Conservation (phyloP, 2,329 filamentous ascomycete genomes). For the Atkinsonella texensis region DNA sequence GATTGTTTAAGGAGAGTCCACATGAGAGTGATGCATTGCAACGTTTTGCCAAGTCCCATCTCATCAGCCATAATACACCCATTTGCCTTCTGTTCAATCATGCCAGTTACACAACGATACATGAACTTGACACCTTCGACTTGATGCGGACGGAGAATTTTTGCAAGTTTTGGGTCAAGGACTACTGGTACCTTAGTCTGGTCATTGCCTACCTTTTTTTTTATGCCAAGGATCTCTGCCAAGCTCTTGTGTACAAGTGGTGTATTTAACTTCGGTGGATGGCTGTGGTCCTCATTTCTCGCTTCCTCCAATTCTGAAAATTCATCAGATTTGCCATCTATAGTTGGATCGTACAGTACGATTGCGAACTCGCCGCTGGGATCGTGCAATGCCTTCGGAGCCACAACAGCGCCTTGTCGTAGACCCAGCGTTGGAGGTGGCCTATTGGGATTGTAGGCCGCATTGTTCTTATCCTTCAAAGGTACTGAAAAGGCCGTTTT, state of each 20-base stretch:
- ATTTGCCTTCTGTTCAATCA: conserved; percentile 86
- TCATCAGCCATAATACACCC: conserved; percentile 99
- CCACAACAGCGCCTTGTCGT: conserved; percentile 69
- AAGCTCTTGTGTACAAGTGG: conserved; percentile 89
- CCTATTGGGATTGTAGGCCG: conserved; percentile 63
- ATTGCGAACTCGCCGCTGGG: conserved; percentile 94
- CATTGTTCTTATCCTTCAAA: conserved; percentile 65
- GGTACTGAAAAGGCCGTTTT: conserved; percentile 73
- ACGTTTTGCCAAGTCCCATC: conserved; percentile 94
- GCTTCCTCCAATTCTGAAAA: conserved; percentile 23
- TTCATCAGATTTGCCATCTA: conserved; percentile 66
- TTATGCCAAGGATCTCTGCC: conserved; percentile 87
- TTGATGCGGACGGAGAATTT: conserved; percentile 90
- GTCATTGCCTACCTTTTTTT: conserved; percentile 72
- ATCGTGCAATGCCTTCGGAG: conserved; percentile 84
- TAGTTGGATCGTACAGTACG: conserved; percentile 86
- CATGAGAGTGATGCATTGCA: conserved; percentile 93
- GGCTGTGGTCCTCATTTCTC: conserved; percentile 13
- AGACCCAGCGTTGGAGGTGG: conserved; percentile 82
- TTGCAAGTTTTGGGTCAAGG: conserved; percentile 80
- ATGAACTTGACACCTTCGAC: conserved; percentile 97
- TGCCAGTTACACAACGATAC: conserved; percentile 87
- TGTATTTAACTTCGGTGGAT: conserved; percentile 51
- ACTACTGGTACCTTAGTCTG: conserved; percentile 90
- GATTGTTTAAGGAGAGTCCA: conserved; percentile 97